Evolutionary conservation across 495 filamentous ascomycete species (phyloP).

Genomic region (Apiosordaria backusii): DNA sequence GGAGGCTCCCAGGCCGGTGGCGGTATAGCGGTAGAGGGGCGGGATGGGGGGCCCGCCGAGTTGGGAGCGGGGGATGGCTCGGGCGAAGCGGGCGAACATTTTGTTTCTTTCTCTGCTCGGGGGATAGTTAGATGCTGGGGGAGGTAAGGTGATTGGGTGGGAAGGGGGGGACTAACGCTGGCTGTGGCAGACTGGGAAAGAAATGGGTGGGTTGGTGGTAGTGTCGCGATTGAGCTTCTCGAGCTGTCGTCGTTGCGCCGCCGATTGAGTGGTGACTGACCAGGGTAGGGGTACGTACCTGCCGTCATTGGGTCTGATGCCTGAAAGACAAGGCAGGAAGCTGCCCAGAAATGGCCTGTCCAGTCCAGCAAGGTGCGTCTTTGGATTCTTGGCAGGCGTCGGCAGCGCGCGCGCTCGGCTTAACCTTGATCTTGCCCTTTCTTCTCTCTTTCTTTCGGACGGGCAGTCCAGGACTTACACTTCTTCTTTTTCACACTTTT

Average conservation of each 20-base stretch:
- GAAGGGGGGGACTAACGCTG: neutral
- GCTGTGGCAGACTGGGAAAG: neutral
- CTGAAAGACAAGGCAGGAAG: neutral
- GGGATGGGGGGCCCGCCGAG: constrained; percentile 16
- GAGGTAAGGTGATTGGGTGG: neutral
- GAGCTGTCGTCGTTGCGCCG: constrained; percentile 3
- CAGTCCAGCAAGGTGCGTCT: neutral
- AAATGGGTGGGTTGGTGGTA: neutral
- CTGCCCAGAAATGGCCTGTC: neutral
- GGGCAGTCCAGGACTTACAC: neutral
- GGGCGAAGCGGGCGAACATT: neutral
- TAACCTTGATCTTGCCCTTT: neutral
- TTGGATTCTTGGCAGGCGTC: neutral
- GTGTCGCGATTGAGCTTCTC: constrained; percentile 1
- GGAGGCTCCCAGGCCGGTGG: constrained; percentile 81
- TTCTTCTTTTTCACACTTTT: neutral
- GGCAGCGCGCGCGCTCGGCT: neutral
- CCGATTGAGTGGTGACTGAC: constrained; percentile 5
- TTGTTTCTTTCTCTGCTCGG: neutral
- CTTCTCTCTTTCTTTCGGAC: neutral
- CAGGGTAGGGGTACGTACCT: constrained; percentile 18
- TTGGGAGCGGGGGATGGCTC: neutral
- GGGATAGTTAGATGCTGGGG: neutral
- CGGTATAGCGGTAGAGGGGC: constrained; percentile 76
- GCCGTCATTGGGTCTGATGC: neutral